A percentile compares a stretch with the other conserved stretches of the same genome.
Conservation (phyloP, 495 filamentous ascomycete species). For the Hypoxylon cercidicola region DNA sequence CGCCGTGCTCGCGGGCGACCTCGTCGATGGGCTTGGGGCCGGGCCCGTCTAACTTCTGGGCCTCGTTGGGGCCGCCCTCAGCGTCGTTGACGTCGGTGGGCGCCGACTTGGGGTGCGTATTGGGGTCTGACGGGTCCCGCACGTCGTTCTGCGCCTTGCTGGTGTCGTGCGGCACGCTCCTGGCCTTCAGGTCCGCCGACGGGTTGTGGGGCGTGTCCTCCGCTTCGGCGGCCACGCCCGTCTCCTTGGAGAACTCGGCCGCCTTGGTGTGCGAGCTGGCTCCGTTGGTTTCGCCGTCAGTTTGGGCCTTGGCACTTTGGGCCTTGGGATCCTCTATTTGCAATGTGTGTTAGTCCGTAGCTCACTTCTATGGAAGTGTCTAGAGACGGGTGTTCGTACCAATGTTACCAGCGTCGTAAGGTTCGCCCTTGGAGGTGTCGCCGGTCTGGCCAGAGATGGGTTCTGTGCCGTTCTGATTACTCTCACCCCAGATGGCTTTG, state of each 20-base stretch:
- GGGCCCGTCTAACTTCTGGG: slow-evolving; percentile 53
- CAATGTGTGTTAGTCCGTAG: slow-evolving; percentile 12
- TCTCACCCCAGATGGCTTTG: slow-evolving; percentile 63
- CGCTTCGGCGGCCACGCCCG: slow-evolving; percentile 31
- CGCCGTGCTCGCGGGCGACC: slow-evolving; percentile 55
- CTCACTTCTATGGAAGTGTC: not conserved
- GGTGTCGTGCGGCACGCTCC: slow-evolving; percentile 41
- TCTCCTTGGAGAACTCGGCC: slow-evolving; percentile 39
- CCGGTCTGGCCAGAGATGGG: slow-evolving; percentile 64
- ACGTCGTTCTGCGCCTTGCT: slow-evolving; percentile 52
- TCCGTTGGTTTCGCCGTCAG: slow-evolving; percentile 15
- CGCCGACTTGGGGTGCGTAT: slow-evolving; percentile 43
- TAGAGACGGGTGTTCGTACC: slow-evolving; percentile 44
- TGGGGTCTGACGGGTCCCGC: slow-evolving; percentile 47
- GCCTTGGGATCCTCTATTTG: slow-evolving; percentile 27
- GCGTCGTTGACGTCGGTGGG: slow-evolving; percentile 45
- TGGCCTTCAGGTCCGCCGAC: slow-evolving; percentile 38
- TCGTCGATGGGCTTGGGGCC: slow-evolving; percentile 54
- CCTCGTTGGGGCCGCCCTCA: slow-evolving; percentile 41
- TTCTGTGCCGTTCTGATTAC: slow-evolving; percentile 52
- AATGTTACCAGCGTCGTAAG: slow-evolving; percentile 68
- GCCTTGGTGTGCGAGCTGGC: slow-evolving; percentile 22
- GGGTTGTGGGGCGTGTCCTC: slow-evolving; percentile 37
- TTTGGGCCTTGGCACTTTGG: slow-evolving; percentile 22
- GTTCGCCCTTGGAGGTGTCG: slow-evolving; percentile 65